These are phyloP conservation scores for Podospora pseudopauciseta DNA, from an alignment of 495 filamentous ascomycete species.

Conservation along the genomic window DNA sequence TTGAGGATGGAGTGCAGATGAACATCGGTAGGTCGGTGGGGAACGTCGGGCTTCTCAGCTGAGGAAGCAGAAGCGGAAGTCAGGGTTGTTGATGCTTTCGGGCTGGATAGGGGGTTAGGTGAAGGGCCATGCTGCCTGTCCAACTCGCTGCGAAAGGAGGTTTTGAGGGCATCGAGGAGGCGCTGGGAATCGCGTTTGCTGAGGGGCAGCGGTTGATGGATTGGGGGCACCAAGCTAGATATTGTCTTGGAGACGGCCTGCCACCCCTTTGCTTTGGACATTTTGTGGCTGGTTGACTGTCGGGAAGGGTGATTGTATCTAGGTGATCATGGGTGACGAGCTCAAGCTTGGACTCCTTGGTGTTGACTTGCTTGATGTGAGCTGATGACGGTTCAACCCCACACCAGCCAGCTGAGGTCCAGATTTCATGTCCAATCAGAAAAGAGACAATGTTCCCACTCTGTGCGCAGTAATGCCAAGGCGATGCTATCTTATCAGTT, in stretches of 20 bases:
- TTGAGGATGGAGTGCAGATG: conserved; percentile 65
- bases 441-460: background rate
- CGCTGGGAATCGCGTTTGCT: conserved; percentile 61
- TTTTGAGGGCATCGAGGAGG: conserved; percentile 65
- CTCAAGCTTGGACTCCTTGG: background rate
- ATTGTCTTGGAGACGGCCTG: conserved; percentile 37
- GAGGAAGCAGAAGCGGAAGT: conserved; percentile 11
- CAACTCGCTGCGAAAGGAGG: conserved; percentile 72
- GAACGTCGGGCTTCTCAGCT: conserved; percentile 3
- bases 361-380: background rate
- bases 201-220: conserved; percentile 69
- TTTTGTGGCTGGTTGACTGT: conserved; percentile 20
- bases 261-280: conserved; percentile 31
- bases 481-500: background rate
- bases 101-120: background rate
- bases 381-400: conserved; percentile 4
- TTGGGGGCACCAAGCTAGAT: conserved; percentile 44
- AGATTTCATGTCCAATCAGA: background rate
- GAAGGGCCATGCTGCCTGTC: conserved; percentile 59
- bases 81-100: background rate
- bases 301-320: background rate
- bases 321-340: background rate
- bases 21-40: conserved; percentile 41
- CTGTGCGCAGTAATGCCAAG: background rate
- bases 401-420: background rate